Base-by-base conservation (phyloP, 768 basidiomycete species). In the Boletus rufocinnamomeus region DNA sequence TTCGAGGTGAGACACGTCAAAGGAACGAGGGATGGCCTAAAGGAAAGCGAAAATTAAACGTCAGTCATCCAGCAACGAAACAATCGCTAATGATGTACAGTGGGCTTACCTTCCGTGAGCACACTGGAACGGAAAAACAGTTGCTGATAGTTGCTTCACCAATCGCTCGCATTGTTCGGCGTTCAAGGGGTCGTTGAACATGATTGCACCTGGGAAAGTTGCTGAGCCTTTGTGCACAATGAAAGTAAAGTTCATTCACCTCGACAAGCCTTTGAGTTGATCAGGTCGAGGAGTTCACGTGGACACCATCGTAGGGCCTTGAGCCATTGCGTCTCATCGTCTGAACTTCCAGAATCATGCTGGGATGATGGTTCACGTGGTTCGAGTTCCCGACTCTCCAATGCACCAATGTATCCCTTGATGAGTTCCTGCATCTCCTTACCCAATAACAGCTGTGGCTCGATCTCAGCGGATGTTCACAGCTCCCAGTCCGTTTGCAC, bases 181-280 rank as follows among this genome's bases (percentile, higher is more conserved):
- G 16, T 78, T 83, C 50, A 99, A 77, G 0, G 78, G 58, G 69
- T 98, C 95, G 64, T 95, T 95, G 79, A 97, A 97, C 94, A 98
- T 97, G 72, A 97, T 91, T 3, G 96, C 95, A 52, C 95, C 95
- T 97, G 70, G 37, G 23, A 41, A 51, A 50, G 46, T 49, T 25
- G 23, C 37, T 67, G 13, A 65, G 49, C 37, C 28, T 46, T 27
- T n/a, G 38, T 34, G 19, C 16, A 40, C 34, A 37, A 6, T n/a
- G 13, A 55, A 41, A n/a, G 25, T n/a, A 21, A 32, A 41, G 49
- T 34, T 53, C 48, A 70, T 81, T 63, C 69, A 88, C 96, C 95
- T 77, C 97, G 80, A 69, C 97, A 99, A 25, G 97, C 97, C 75
- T 93, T 95, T 11, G 95, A 97, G 72, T 98, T 95, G 64, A 93